Evolutionary conservation across 805 yeast genomes (phyloP).

Genomic region (Saccharomycopsis amapae): DNA sequence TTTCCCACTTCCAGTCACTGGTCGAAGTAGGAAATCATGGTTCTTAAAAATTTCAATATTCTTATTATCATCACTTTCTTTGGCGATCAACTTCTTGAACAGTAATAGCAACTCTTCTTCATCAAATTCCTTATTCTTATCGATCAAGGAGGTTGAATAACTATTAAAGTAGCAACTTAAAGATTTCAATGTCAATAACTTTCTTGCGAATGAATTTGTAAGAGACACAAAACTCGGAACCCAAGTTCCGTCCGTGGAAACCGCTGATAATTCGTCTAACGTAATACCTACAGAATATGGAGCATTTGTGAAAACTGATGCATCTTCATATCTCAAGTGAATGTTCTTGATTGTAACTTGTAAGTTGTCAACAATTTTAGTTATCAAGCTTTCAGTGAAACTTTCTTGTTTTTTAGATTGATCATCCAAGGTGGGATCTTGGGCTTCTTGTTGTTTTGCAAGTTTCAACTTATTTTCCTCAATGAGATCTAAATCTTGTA

Average conservation of each 20-base stretch:
- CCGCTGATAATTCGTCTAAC: conserved; percentile 80
- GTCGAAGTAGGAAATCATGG: conserved; percentile 61
- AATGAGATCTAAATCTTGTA: conserved; percentile 54
- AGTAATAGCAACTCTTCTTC: conserved; percentile 38
- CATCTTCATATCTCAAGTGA: conserved; percentile 88
- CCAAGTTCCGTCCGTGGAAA: conserved; percentile 84
- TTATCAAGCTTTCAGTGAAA: conserved; percentile 78
- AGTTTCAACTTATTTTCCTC: conserved; percentile 36
- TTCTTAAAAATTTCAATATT: conserved; percentile 24
- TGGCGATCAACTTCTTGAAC: conserved; percentile 40
- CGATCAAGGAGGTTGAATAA: conserved; percentile 41
- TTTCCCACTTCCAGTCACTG: conserved; percentile 85
- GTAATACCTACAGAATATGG: conserved; percentile 84
- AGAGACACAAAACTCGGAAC: conserved; percentile 75
- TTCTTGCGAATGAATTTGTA: conserved; percentile 59
- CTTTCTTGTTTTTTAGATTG: conserved; percentile 52
- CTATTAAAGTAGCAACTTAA: conserved; percentile 84
- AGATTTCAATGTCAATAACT: conserved; percentile 66
- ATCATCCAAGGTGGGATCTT: conserved; percentile 13
- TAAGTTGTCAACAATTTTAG: conserved; percentile 87
- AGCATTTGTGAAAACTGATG: conserved; percentile 54
- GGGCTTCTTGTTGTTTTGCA: conserved; percentile 28
- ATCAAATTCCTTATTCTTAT: conserved; percentile 32
- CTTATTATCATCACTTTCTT: conserved; percentile 22
- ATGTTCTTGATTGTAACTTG: conserved; percentile 88